Conservation (phyloP, 2,329 filamentous ascomycete genomes). For the Immersiporthe knoxdaviesiana region DNA sequence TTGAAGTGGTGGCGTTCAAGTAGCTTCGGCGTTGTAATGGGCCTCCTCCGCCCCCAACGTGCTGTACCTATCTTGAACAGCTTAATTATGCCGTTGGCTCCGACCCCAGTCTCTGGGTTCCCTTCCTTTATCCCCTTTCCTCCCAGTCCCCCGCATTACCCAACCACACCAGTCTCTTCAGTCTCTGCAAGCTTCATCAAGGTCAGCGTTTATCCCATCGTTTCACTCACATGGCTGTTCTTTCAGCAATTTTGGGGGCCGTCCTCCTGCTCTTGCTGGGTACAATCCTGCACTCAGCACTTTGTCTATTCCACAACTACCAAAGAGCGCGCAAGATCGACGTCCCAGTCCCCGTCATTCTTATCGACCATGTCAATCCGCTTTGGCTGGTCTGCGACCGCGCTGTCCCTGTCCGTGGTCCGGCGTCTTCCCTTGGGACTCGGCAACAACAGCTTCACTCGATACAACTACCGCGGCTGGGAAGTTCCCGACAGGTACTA, state of each 20-base stretch:
- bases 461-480: not conserved
- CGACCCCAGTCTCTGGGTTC: too few relatives aligned
- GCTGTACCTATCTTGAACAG: too few relatives aligned
- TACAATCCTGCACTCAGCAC: not conserved
- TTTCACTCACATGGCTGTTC: not conserved
- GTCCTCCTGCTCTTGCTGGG: not conserved
- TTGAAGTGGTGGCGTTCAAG: too few relatives aligned
- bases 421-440: not conserved
- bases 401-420: not conserved
- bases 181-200: too few relatives aligned
- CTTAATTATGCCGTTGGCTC: too few relatives aligned
- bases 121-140: too few relatives aligned
- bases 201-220: too few relatives aligned
- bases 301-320: not conserved
- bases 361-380: conserved; percentile 4
- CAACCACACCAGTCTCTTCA: too few relatives aligned
- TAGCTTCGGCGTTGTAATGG: too few relatives aligned
- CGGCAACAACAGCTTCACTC: not conserved
- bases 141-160: too few relatives aligned
- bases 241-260: not conserved
- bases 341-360: not conserved
- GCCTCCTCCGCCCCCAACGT: too few relatives aligned
- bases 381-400: not conserved
- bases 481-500: not conserved
- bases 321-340: not conserved